Evolutionary conservation across 1,139 yeast genomes (phyloP).

Genomic region (Saccharomyces hybrid): DNA sequence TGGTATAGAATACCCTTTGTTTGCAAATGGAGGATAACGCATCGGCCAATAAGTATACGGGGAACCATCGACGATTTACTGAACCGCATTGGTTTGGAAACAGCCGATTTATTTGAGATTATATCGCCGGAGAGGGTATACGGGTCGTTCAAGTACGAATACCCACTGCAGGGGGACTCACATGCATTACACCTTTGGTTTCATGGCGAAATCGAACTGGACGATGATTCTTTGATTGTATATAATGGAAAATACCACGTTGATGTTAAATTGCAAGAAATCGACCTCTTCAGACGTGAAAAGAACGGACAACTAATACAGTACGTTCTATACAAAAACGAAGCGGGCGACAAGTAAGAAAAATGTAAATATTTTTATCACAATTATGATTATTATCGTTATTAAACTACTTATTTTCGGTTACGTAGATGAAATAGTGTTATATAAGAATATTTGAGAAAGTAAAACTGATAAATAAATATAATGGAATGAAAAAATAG

Average conservation of each 20-base stretch:
- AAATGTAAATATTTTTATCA: neutral
- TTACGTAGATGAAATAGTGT: neutral
- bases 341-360: neutral
- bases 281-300: constrained; percentile 20
- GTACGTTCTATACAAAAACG: constrained; percentile 24
- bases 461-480: neutral
- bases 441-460: neutral
- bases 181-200: constrained; percentile 28
- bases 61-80: constrained; percentile 12
- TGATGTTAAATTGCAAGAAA: constrained; percentile 24
- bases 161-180: constrained; percentile 22
- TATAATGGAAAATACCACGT: constrained; percentile 29
- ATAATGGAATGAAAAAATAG: neutral
- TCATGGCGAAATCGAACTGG: constrained; percentile 24
- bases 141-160: constrained; percentile 27
- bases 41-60: constrained; percentile 19
- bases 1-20: constrained; percentile 25
- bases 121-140: constrained; percentile 22
- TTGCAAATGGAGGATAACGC: constrained; percentile 23
- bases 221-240: constrained; percentile 18
- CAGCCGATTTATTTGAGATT: constrained; percentile 21
- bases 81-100: constrained; percentile 17
- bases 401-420: constrained; percentile 1
- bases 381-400: neutral
- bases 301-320: constrained; percentile 24